These are phyloP conservation scores for Solanum tacnaense DNA, from an alignment of 257 asterid species.

Conservation along the genomic window DNA sequence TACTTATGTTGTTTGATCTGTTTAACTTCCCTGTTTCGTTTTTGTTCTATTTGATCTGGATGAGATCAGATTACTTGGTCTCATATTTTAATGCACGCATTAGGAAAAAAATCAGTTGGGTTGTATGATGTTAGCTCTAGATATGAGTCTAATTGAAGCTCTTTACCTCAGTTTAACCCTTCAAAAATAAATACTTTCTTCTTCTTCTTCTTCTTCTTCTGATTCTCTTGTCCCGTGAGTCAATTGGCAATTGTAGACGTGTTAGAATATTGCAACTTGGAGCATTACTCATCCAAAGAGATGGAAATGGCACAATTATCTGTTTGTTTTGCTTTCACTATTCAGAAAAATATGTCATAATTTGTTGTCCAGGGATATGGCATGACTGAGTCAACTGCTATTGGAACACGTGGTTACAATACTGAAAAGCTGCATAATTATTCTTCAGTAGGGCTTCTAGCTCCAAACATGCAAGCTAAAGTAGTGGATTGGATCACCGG, in stretches of 20 bases:
- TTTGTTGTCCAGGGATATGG: constrained; percentile 65
- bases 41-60: not conserved
- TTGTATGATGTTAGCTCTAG: not conserved
- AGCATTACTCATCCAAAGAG: not conserved
- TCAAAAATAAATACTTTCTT: not conserved
- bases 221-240: not conserved
- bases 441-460: constrained; percentile 58
- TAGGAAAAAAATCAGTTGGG: not conserved
- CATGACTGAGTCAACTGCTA: constrained; percentile 72
- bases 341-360: not conserved
- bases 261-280: not conserved
- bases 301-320: not conserved
- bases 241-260: not conserved
- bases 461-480: constrained; percentile 62
- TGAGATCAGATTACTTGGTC: not conserved
- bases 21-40: not conserved
- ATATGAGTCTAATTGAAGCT: not conserved
- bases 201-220: not conserved
- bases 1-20: not conserved
- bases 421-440: constrained; percentile 22
- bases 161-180: not conserved
- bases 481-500: constrained; percentile 63
- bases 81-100: not conserved
- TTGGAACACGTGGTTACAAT: constrained; percentile 67
- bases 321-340: not conserved